Conservation (phyloP, 441 rosid species). For the Croton setiger region DNA sequence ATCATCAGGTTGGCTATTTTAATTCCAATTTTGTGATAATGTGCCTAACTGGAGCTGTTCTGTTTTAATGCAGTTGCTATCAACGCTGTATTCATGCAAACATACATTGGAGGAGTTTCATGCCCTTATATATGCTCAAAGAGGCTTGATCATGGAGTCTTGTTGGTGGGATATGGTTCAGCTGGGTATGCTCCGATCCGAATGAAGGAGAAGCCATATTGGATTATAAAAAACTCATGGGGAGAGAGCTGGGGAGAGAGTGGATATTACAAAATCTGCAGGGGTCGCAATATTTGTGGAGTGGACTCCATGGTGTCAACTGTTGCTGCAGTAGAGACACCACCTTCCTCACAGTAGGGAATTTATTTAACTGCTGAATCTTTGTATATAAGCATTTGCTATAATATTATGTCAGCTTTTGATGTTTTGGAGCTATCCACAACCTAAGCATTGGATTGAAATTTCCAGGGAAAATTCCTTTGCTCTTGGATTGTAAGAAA, state of each 20-base stretch:
- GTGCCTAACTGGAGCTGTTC: background rate
- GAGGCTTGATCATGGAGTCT: conserved; percentile 82
- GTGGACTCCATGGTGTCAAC: conserved; percentile 92
- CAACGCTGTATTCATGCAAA: conserved; percentile 91
- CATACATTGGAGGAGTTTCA: conserved; percentile 84
- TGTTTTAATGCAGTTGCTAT: conserved; percentile 57
- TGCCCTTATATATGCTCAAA: conserved; percentile 87
- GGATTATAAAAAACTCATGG: conserved; percentile 98
- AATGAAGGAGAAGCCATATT: conserved; percentile 85
- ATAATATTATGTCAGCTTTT: background rate
- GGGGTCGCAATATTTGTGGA: conserved; percentile 82
- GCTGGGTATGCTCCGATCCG: conserved; percentile 81
- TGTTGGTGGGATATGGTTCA: conserved; percentile 82
- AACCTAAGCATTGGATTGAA: conserved; percentile 17
- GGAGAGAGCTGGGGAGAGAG: conserved; percentile 90
- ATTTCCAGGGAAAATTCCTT: conserved; percentile 17
- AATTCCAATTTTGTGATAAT: background rate
- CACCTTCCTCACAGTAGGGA: conserved; percentile 20
- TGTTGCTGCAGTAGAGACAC: conserved; percentile 53
- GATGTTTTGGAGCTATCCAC: background rate
- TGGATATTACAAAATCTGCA: conserved; percentile 87
- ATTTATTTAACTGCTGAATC: background rate
- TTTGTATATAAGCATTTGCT: conserved; percentile 23
- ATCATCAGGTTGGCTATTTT: background rate
- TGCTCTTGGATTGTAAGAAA: conserved; percentile 2